phyloP scores from a whole-genome alignment of 768 basidiomycete genomes.

The Auricularia sp. region DNA sequence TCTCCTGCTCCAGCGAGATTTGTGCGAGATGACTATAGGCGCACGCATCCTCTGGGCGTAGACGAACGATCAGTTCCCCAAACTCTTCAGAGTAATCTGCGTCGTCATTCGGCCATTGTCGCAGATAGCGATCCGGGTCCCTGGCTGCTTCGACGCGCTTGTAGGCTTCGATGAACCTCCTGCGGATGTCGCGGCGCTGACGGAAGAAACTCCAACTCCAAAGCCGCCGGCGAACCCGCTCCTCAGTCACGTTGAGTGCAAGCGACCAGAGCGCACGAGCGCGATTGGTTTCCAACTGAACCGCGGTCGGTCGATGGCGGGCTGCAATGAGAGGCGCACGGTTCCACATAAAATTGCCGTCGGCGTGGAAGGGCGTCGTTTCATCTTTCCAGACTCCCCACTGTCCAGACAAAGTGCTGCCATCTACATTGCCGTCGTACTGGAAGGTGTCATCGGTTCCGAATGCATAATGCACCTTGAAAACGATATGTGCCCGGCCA shows the following conservation, averaged over 20 bases:
- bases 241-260: constrained; percentile 17
- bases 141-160: background rate
- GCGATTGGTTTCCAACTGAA: constrained; percentile 15
- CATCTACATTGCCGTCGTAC: background rate
- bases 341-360: background rate
- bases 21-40: background rate
- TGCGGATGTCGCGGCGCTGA: constrained; percentile 19
- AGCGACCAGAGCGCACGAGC: constrained; percentile 23
- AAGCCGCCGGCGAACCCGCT: constrained; percentile 13
- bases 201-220: constrained; percentile 25
- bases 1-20: background rate
- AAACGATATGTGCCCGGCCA: too few species aligned
- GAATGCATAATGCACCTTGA: too few species aligned
- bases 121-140: background rate
- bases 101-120: background rate
- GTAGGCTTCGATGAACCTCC: constrained; percentile 20
- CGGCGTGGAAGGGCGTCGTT: background rate
- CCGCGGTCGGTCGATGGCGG: constrained; percentile 13
- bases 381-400: background rate
- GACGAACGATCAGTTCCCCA: background rate
- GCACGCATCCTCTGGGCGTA: background rate
- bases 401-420: background rate
- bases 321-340: background rate
- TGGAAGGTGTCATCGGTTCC: background rate
- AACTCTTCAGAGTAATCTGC: background rate